Percentiles rank a stretch among this genome's conserved stretches.
Conservation (phyloP, 1,284 basidiomycete species). For the Naganishia sp. region DNA sequence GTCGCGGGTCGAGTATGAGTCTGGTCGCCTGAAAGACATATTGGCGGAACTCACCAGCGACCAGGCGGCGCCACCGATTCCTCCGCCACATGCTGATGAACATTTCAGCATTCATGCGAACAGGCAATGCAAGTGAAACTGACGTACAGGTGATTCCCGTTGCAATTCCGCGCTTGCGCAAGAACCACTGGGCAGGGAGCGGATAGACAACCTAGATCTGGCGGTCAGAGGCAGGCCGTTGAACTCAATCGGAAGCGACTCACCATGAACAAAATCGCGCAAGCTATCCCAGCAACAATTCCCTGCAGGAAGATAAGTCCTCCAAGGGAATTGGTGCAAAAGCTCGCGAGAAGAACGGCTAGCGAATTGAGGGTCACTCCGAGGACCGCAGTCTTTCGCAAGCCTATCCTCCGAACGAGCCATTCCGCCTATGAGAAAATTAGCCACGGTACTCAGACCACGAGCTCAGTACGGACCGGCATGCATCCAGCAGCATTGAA, state of each 20-base stretch:
- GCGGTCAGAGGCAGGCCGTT: neutral
- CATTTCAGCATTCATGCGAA: neutral
- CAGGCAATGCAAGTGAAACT: too few relatives aligned
- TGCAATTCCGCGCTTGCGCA: constrained; percentile 34
- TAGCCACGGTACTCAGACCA: neutral
- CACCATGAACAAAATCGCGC: constrained; percentile 29
- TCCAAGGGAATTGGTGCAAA: constrained; percentile 27
- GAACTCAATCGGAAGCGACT: neutral
- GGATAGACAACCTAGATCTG: constrained; percentile 32
- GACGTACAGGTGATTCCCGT: constrained; percentile 34
- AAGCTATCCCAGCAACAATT: constrained; percentile 25
- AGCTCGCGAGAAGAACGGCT: constrained; percentile 23
- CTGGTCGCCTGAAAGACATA: neutral
- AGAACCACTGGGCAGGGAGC: constrained; percentile 32
- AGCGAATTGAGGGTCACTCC: constrained; percentile 20
- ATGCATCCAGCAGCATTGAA: constrained; percentile 32
- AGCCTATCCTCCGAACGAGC: constrained; percentile 19
- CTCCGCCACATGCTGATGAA: constrained; percentile 30
- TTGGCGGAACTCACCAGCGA: constrained; percentile 8
- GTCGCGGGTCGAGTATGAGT: neutral
- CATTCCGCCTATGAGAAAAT: constrained; percentile 10
- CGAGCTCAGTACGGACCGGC: constrained; percentile 26
- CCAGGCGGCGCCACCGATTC: constrained; percentile 34
- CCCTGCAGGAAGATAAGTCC: constrained; percentile 34
- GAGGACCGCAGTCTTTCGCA: constrained; percentile 7